A percentile compares a stretch with the other conserved stretches of the same genome.
These are phyloP conservation scores for Harrya chromipes DNA, from an alignment of 768 basidiomycete species.

Conservation along the genomic window DNA sequence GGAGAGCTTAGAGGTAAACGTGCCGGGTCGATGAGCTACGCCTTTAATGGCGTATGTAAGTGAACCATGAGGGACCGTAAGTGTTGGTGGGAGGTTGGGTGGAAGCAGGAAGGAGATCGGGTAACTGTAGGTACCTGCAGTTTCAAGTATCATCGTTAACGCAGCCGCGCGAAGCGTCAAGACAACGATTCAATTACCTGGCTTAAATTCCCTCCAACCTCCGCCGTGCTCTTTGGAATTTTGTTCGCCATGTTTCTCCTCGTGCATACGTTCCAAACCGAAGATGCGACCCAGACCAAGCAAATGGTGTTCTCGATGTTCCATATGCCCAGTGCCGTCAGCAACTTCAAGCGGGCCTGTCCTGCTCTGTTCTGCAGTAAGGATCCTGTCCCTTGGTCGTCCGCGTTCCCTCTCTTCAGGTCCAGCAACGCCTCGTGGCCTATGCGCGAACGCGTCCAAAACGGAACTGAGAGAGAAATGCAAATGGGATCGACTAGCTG, in stretches of 20 bases:
- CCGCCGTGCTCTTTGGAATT: conserved; percentile 42
- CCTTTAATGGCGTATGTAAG: conserved; percentile 81
- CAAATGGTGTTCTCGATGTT: conserved; percentile 14
- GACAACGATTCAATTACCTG: conserved; percentile 48
- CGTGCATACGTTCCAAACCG: conserved; percentile 16
- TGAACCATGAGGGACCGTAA: conserved; percentile 71
- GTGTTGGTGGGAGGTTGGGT: conserved; percentile 71
- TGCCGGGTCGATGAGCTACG: conserved; percentile 80
- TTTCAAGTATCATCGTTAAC: conserved; percentile 3
- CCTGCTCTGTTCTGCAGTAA: not conserved
- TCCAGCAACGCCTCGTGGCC: conserved; percentile 28
- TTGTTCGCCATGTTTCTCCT: conserved; percentile 16
- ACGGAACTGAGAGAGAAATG: conserved; percentile 18
- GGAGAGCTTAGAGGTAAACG: conserved; percentile 73
- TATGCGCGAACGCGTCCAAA: conserved; percentile 18
- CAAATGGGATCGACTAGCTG: conserved; percentile 12
- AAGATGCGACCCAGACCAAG: conserved; percentile 37
- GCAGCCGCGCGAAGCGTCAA: not conserved
- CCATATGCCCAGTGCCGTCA: not conserved
- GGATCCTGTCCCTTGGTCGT: conserved; percentile 16
- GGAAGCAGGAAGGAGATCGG: conserved; percentile 93
- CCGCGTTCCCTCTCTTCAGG: conserved; percentile 34
- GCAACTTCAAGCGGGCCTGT: not conserved
- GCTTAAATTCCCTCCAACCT: conserved; percentile 87
- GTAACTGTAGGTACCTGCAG: conserved; percentile 85